phyloP scores from a whole-genome alignment of 1,139 yeast genomes.

The Blastobotrys arbuscula region DNA sequence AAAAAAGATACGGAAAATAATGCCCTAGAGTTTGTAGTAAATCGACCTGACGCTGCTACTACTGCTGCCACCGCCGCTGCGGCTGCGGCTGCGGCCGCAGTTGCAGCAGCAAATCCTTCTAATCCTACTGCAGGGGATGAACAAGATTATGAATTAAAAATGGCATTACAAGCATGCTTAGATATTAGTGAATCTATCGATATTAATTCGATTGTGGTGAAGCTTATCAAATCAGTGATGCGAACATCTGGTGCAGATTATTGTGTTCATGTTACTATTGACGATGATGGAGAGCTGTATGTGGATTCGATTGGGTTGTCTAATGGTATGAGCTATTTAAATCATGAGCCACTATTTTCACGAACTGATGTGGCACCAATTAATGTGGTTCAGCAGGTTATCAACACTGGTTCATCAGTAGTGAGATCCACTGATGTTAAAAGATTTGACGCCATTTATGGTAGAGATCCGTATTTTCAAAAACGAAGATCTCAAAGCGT shows the following conservation, averaged over 20 bases:
- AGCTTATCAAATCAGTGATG: conserved; percentile 41
- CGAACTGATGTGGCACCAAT: conserved; percentile 45
- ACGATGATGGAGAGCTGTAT: conserved; percentile 34
- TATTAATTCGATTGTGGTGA: conserved; percentile 38
- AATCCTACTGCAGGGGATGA: conserved; percentile 9
- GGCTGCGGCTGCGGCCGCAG: conserved; percentile 3
- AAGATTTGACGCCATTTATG: conserved; percentile 37
- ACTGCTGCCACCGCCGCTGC: not conserved
- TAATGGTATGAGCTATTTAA: conserved; percentile 35
- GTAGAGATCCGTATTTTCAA: conserved; percentile 41
- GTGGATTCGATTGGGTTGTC: conserved; percentile 44
- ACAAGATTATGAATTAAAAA: conserved; percentile 24
- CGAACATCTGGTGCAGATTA: conserved; percentile 42
- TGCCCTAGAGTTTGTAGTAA: not conserved
- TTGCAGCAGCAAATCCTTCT: not conserved
- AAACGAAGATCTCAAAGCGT: conserved; percentile 37
- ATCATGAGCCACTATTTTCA: conserved; percentile 41
- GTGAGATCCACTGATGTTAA: conserved; percentile 39
- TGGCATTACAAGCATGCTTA: conserved; percentile 41
- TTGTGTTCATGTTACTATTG: conserved; percentile 42
- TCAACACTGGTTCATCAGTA: conserved; percentile 39
- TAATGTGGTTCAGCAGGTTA: conserved; percentile 39
- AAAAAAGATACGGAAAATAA: not conserved
- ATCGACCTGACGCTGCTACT: not conserved
- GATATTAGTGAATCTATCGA: conserved; percentile 47